Evolutionary conservation across 2,329 filamentous ascomycete species (phyloP), one percentile per base, ranked within the genome.

Genomic region (Ilyonectria destructans): DNA sequence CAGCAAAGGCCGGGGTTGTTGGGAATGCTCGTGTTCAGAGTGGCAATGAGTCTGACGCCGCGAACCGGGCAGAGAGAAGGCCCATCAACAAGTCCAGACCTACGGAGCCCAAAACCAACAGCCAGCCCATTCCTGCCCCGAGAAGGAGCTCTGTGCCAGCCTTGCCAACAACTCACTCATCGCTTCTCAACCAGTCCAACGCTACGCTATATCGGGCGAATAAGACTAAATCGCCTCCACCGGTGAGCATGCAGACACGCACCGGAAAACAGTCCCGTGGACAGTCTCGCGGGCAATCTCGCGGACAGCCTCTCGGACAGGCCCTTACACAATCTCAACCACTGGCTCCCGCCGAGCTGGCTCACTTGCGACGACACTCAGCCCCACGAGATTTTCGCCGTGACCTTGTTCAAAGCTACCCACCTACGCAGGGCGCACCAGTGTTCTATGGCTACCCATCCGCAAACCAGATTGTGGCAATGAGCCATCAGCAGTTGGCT

Each of bases 231-330:
- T 80, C 81, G 0, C 79, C 82, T 3, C 82, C 83, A 1, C 83
- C 84, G 0, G 79, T 85, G 31, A 85, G 82, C 71, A 81, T 85
- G 77, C 78, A 78, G n/a, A 84, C 81, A 4, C 80, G 82, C 29
- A 82, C 80, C 33, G 77, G 69, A 13, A 80, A 75, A 48, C 69
- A 69, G 19, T 48, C 74, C 3, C 70, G 66, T 12, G 64, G 68
- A 48, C 69, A 69, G 19, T 46, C 74, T 4, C 70, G 66, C 12
- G 64, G 68, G 5, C 68, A 33, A 12, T 9, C 31, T 9, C 31
- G 69, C 13, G 80, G 74, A 46, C 69, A 69, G 19, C 43, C 74
- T 4, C 70, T 65, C 12, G 64, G 68, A 6, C 68, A 74, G 45
- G 6, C 66, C 17, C 62, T 66, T 6, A 63, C 64, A 1, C 67